Percentiles rank a stretch among this genome's conserved stretches.
Evolutionary conservation across 1,284 basidiomycete genomes (phyloP).

Genomic region (Apiotrichum laibachii): DNA sequence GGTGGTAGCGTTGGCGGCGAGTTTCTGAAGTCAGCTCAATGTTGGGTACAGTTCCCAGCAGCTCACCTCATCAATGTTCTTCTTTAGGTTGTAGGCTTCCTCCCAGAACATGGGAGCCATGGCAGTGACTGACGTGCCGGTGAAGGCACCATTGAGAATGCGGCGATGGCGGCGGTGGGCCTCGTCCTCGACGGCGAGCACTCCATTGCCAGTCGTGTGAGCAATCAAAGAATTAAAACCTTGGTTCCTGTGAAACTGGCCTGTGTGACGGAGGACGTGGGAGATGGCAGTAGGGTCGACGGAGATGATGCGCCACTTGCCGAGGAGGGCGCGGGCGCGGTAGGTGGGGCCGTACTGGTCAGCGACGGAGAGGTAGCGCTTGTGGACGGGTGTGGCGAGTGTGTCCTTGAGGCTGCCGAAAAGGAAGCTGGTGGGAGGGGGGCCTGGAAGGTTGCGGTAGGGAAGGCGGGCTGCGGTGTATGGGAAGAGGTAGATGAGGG

Average conservation of each 20-base stretch:
- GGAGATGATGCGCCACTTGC: constrained; percentile 57
- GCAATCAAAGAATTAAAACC: constrained; percentile 60
- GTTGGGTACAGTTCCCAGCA: background rate
- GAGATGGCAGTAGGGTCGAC: constrained; percentile 62
- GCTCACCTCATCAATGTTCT: constrained; percentile 30
- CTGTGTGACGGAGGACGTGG: constrained; percentile 61
- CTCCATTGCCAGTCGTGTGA: constrained; percentile 42
- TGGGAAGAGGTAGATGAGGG: constrained; percentile 43
- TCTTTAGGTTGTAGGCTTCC: constrained; percentile 58
- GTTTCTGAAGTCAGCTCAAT: background rate
- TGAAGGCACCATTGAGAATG: constrained; percentile 54
- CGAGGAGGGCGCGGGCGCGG: constrained; percentile 30
- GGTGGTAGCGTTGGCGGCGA: too few relatives aligned
- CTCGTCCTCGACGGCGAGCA: constrained; percentile 52
- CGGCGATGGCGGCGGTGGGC: constrained; percentile 58
- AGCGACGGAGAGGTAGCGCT: background rate
- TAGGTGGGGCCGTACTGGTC: constrained; percentile 23
- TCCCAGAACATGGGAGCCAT: constrained; percentile 65
- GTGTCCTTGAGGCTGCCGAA: constrained; percentile 13
- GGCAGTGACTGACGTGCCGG: constrained; percentile 36
- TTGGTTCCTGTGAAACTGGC: constrained; percentile 66
- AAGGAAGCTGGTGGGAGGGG: constrained; percentile 2
- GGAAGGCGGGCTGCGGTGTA: constrained; percentile 2
- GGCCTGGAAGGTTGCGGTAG: constrained; percentile 18
- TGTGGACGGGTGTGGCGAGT: background rate